A percentile compares a stretch with the other conserved stretches of the same genome.
These are phyloP conservation scores for Dujonia santamariae DNA, from an alignment of 1,139 yeast genomes.

Conservation along the genomic window DNA sequence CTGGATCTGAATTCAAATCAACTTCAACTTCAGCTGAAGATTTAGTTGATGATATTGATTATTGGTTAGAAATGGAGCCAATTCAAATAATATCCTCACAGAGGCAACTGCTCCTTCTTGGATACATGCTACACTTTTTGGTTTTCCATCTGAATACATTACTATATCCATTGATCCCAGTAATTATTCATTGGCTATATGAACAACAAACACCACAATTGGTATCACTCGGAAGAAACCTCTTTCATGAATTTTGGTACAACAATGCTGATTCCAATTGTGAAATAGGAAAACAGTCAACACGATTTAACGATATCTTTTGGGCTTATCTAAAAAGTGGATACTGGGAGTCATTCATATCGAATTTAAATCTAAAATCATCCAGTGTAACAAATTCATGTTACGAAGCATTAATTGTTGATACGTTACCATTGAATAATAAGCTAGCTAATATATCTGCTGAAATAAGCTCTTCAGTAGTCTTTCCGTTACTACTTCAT, in stretches of 20 bases:
- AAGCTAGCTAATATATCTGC: constrained; percentile 8
- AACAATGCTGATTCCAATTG: constrained; percentile 15
- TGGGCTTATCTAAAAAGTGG: constrained; percentile 27
- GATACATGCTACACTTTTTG: constrained; percentile 34
- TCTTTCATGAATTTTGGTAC: constrained; percentile 12
- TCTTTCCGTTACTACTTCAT: constrained; percentile 14
- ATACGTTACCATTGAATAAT: constrained; percentile 15
- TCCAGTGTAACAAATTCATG: not conserved
- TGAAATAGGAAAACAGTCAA: constrained; percentile 9
- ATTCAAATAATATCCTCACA: constrained; percentile 17
- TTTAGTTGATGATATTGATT: constrained; percentile 39
- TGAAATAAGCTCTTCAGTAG: not conserved
- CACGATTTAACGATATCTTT: constrained; percentile 21
- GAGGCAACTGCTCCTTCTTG: constrained; percentile 25
- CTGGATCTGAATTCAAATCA: constrained; percentile 17
- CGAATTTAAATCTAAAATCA: constrained; percentile 12
- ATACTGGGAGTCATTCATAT: constrained; percentile 30
- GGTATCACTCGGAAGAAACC: constrained; percentile 10
- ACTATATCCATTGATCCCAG: constrained; percentile 32
- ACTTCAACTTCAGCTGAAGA: no score
- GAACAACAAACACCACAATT: constrained; percentile 18
- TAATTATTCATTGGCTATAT: constrained; percentile 34
- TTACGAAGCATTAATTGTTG: constrained; percentile 19
- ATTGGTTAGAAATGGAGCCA: constrained; percentile 38
- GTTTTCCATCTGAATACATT: constrained; percentile 31